Evolutionary conservation across 2,329 filamentous ascomycete genomes (phyloP).

Genomic region (Aspergillus fischeri): DNA sequence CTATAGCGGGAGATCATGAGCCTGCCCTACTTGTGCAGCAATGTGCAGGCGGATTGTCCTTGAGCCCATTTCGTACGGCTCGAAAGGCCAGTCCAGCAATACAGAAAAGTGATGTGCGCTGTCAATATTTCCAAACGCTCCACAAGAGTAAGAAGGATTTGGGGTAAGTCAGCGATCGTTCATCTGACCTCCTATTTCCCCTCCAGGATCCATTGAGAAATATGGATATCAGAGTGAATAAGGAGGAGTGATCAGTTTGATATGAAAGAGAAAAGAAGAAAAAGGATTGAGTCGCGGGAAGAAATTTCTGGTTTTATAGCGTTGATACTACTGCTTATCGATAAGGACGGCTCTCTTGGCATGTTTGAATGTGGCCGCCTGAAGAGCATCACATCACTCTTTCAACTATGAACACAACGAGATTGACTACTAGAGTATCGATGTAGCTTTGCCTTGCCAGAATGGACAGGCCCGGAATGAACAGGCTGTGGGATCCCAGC

Average conservation of each 20-base stretch:
- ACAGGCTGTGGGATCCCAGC: conserved; percentile 21
- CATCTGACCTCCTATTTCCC: conserved; percentile 47
- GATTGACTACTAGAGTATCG: neutral
- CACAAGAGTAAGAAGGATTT: conserved; percentile 38
- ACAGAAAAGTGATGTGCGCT: conserved; percentile 34
- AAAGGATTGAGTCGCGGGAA: conserved; percentile 16
- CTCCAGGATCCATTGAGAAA: conserved; percentile 40
- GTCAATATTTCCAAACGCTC: conserved; percentile 46
- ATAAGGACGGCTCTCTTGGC: conserved; percentile 25
- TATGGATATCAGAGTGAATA: conserved; percentile 45
- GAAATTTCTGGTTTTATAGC: conserved; percentile 24
- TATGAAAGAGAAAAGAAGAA: conserved; percentile 33
- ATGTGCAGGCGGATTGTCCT: neutral
- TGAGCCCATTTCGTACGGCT: neutral
- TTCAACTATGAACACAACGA: neutral
- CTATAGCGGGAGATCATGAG: neutral
- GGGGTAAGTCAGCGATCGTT: conserved; percentile 43
- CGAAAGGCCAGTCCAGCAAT: neutral
- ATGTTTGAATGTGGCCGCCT: neutral
- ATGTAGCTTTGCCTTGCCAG: neutral
- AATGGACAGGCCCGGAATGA: conserved; percentile 16
- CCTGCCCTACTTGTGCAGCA: neutral
- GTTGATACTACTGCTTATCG: conserved; percentile 29
- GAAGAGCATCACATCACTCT: conserved; percentile 1
- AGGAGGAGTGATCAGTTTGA: conserved; percentile 41